Evolutionary conservation across 73 alveolate species (phyloP).

Genomic region (Paramecium octaurelia): DNA sequence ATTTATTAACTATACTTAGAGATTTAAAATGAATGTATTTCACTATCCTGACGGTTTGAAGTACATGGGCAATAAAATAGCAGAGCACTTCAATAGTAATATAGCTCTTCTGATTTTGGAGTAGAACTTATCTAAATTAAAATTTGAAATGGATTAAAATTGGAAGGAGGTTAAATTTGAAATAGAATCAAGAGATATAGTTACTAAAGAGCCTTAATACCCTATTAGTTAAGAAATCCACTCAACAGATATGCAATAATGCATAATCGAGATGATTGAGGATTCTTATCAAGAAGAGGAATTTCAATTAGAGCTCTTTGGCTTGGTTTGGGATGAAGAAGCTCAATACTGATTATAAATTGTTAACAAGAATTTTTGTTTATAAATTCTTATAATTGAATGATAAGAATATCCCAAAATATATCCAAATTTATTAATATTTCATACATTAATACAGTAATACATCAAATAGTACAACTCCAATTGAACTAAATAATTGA

Average conservation of each 20-base stretch:
- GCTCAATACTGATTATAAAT: background rate
- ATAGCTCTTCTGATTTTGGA: background rate
- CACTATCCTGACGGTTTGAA: constrained; percentile 33
- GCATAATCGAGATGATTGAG: background rate
- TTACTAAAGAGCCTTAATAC: background rate
- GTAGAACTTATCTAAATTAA: background rate
- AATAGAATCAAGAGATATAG: background rate
- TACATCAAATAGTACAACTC: too few relatives aligned
- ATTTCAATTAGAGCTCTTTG: background rate
- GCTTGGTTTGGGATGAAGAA: constrained; percentile 7
- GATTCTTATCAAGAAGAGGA: background rate
- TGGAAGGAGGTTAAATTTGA: background rate
- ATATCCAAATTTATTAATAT: too few relatives aligned
- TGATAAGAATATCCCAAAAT: background rate
- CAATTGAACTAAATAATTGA: too few relatives aligned
- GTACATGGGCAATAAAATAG: background rate
- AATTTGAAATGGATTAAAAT: background rate
- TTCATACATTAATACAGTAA: too few relatives aligned
- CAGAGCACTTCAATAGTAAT: background rate
- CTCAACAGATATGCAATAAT: background rate
- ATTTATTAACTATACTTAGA: background rate
- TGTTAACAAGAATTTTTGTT: background rate
- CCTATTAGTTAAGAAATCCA: background rate
- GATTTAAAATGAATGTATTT: background rate
- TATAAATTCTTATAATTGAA: background rate